Conservation (phyloP, 139 green algal genomes). For the Tetraselmis chui region DNA sequence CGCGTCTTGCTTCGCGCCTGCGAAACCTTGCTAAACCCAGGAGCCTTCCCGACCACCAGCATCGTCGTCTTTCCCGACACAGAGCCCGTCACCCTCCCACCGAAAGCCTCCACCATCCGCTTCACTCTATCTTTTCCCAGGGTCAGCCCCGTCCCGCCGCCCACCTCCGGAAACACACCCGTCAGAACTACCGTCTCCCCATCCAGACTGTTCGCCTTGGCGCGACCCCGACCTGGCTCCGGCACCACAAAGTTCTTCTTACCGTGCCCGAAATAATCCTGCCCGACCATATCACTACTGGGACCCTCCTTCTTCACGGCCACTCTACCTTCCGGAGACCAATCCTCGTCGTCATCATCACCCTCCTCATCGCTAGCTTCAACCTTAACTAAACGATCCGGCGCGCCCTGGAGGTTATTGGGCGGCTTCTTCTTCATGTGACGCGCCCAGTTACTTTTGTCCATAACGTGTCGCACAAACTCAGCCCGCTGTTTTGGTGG, state of each 20-base stretch:
- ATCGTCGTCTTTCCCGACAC: conserved; percentile 25
- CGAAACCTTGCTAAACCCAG: background rate
- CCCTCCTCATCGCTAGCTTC: too few species aligned
- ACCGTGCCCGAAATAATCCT: too few species aligned
- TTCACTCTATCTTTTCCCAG: conserved; percentile 24
- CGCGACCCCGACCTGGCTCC: background rate
- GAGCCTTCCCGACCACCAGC: conserved; percentile 18
- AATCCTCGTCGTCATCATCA: too few species aligned
- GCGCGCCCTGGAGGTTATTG: background rate
- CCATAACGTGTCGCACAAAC: conserved; percentile 13
- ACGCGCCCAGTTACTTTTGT: conserved; percentile 7
- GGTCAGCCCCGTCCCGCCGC: conserved; percentile 23
- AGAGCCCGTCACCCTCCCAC: conserved; percentile 15
- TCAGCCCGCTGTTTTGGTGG: background rate
- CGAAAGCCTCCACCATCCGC: conserved; percentile 24
- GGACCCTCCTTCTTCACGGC: background rate
- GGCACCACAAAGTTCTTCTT: conserved; percentile 16
- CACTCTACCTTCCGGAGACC: background rate
- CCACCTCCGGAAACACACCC: conserved; percentile 27
- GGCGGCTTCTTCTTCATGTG: background rate
- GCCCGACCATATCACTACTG: background rate
- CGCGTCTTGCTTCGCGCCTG: background rate
- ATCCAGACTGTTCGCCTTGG: conserved; percentile 4
- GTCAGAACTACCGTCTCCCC: conserved; percentile 30
- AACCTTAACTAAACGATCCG: too few species aligned